phyloP scores from a whole-genome alignment of 2,329 filamentous ascomycete genomes.

The Cryoendolithus antarcticus region DNA sequence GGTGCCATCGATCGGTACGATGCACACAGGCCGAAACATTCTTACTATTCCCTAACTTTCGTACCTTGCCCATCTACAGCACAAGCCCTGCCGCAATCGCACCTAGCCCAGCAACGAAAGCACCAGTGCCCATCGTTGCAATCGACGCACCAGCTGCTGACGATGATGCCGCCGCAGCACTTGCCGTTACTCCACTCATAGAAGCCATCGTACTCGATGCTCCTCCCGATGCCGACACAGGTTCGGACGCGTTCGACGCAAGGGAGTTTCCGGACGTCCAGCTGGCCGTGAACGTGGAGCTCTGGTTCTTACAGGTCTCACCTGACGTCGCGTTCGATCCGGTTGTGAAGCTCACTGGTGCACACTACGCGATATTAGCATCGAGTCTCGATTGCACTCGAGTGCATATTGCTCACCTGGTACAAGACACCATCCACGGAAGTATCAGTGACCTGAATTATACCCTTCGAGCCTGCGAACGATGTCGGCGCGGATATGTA shows the following conservation, averaged over 20 bases:
- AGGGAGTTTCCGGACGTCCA: conserved; percentile 7
- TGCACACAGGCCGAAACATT: no score
- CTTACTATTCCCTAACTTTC: no score
- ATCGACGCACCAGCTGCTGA: conserved; percentile 1
- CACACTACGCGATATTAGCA: conserved; percentile 12
- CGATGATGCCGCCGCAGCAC: conserved; percentile 1
- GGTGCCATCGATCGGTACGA: no score
- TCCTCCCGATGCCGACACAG: not conserved
- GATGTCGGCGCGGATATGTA: conserved; percentile 13
- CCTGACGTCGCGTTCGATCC: conserved; percentile 19
- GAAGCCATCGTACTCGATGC: conserved; percentile 1
- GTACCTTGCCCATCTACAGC: not conserved
- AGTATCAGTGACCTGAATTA: conserved; percentile 20
- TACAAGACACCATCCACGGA: conserved; percentile 19
- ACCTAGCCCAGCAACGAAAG: conserved; percentile 4
- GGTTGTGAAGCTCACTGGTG: conserved; percentile 19
- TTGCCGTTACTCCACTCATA: no score
- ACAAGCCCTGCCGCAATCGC: conserved; percentile 2
- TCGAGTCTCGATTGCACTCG: not conserved
- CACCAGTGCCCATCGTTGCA: conserved; percentile 2
- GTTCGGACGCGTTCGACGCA: conserved; percentile 1
- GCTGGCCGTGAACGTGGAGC: conserved; percentile 12
- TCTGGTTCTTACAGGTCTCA: conserved; percentile 12
- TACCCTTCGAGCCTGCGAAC: conserved; percentile 16
- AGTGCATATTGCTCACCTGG: conserved; percentile 12